Percentiles rank a stretch among this genome's conserved stretches.
These are phyloP conservation scores for Galerina marginata DNA, from an alignment of 768 basidiomycete species.

Conservation along the genomic window DNA sequence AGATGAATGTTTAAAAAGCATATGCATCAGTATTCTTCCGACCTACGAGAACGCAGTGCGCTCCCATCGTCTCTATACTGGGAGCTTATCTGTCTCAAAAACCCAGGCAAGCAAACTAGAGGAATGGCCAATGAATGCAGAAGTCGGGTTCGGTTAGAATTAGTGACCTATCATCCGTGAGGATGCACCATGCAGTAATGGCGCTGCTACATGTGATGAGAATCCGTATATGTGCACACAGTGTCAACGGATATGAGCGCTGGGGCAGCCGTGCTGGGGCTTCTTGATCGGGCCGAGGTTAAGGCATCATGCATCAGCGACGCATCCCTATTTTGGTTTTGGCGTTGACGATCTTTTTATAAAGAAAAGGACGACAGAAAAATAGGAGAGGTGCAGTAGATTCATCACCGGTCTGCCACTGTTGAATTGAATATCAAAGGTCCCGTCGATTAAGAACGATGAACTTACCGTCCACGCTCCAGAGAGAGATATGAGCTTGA, in stretches of 20 bases:
- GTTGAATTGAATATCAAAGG: too few relatives aligned
- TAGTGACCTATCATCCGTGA: constrained; percentile 22
- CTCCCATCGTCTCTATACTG: constrained; percentile 16
- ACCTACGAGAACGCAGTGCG: neutral
- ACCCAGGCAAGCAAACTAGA: neutral
- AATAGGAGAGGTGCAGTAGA: neutral
- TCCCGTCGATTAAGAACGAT: too few relatives aligned
- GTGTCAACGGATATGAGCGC: constrained; percentile 2
- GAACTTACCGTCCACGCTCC: too few relatives aligned
- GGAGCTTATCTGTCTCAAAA: constrained; percentile 8
- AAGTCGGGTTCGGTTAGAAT: constrained; percentile 18
- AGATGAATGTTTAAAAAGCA: too few relatives aligned
- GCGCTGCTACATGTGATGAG: constrained; percentile 17
- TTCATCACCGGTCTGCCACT: too few relatives aligned
- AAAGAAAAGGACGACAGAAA: neutral
- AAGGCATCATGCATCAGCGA: neutral
- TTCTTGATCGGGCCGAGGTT: constrained; percentile 8
- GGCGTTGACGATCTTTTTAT: neutral
- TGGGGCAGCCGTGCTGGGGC: neutral
- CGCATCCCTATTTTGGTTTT: neutral
- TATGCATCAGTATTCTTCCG: neutral
- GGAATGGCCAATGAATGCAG: constrained; percentile 7
- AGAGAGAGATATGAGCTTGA: too few relatives aligned
- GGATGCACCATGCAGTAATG: constrained; percentile 13
- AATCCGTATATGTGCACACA: constrained; percentile 7